Evolutionary conservation across 2,329 filamentous ascomycete species (phyloP), one percentile per base, ranked within the genome.

Genomic region (Biscogniauxia mediterranea): DNA sequence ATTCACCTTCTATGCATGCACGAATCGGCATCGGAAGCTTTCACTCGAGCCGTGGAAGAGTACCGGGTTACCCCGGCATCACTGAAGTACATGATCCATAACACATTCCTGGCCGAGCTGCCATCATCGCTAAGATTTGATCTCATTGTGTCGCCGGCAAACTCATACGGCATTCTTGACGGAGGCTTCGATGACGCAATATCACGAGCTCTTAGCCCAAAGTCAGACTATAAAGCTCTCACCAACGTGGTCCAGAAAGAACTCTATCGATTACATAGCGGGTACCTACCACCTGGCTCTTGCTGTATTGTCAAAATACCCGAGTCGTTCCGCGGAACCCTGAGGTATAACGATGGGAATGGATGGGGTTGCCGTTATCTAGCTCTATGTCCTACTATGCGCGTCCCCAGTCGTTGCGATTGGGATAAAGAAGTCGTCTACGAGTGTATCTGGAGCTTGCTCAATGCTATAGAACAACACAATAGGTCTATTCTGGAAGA

Each of bases 151-250:
- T 85, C 82, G 0, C 83, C 82, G 0, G 81, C 82, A 51, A 85
- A 85, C 66, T 83, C 81, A 1, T 85, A 83, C 67, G 82, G 77
- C 26, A 76, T 77, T 0, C 76, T 86, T 0, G 82, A 85, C 63
- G 83, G 83, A 26, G 80, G 77, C 54, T 85, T 84, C 63, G 82
- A 85, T 69, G 79, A 83, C 64, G 82, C 82, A 23, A 81, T 85
- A 58, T 83, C 81, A 0, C 74, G 76, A 32, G 75, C 76, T 11
- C 79, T 84, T 61, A 78, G 79, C 1, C 81, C 80, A 0, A 62
- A 63, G 3, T 67, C 77, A 23, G 75, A 80, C 57, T 84, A 84
- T 64, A 64, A 75, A 20, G 80, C 80, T 1, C 75, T 85, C 0
- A 84, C 82, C 0, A 68, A 71, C 6, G 77, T 75, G 6, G 80